Evolutionary conservation across 2,329 filamentous ascomycete genomes (phyloP).

Genomic region (Hymenoscyphus fructigenus): DNA sequence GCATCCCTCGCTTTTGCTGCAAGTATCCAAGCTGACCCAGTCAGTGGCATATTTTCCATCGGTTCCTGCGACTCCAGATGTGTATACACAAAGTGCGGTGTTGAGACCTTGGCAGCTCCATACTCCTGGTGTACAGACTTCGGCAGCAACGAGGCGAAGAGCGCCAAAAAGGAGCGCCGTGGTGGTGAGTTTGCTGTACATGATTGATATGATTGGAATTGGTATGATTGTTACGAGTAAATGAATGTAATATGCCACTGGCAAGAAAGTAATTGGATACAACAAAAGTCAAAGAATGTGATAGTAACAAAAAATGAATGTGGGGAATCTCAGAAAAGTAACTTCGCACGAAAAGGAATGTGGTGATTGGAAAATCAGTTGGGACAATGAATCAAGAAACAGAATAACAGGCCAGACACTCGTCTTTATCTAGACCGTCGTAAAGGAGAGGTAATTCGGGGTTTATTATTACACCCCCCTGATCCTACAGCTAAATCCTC

Average conservation of each 20-base stretch:
- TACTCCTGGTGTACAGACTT: background rate
- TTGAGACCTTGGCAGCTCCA: background rate
- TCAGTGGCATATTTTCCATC: constrained; percentile 2
- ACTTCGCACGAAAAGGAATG: background rate
- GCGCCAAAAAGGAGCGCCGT: background rate
- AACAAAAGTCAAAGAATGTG: background rate
- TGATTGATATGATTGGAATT: background rate
- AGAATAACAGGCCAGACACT: background rate
- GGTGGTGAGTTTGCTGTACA: constrained; percentile 1
- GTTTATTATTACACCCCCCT: background rate
- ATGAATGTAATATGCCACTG: background rate
- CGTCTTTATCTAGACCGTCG: background rate
- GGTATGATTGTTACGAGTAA: background rate
- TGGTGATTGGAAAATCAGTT: background rate
- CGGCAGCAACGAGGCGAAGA: background rate
- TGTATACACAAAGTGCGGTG: background rate
- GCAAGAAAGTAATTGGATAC: background rate
- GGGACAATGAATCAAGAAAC: background rate
- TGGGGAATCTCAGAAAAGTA: background rate
- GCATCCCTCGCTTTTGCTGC: background rate
- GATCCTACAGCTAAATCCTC: background rate
- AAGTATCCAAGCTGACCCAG: background rate
- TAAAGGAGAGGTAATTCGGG: background rate
- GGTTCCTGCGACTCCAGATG: background rate
- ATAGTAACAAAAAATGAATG: background rate